Percentiles rank a stretch among this genome's conserved stretches.
Conservation (phyloP, 2,329 filamentous ascomycete species). For the Penicillium rolfsii region DNA sequence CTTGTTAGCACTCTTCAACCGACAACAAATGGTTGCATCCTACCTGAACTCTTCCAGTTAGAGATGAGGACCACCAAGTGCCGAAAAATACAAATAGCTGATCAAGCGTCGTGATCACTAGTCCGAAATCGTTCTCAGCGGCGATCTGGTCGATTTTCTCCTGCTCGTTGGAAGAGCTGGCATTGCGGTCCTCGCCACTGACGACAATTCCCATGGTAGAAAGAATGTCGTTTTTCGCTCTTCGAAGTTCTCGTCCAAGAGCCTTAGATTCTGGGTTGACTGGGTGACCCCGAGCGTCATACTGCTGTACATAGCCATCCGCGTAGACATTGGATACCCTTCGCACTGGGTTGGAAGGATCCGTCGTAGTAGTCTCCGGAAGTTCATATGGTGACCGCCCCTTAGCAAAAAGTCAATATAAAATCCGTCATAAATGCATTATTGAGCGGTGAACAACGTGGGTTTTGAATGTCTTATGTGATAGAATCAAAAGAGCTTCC, state of each 20-base stretch:
- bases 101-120: slow-evolving; percentile 47
- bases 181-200: slow-evolving; percentile 45
- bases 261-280: slow-evolving; percentile 48
- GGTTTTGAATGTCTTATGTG: background rate
- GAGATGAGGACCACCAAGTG: slow-evolving; percentile 47
- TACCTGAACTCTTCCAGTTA: slow-evolving; percentile 46
- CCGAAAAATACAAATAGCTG: slow-evolving; percentile 47
- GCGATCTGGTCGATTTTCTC: slow-evolving; percentile 44
- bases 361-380: slow-evolving; percentile 37
- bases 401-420: slow-evolving; percentile 35
- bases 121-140: slow-evolving; percentile 49
- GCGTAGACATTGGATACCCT: slow-evolving; percentile 37
- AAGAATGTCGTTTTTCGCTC: slow-evolving; percentile 56
- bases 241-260: slow-evolving; percentile 45
- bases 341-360: slow-evolving; percentile 26
- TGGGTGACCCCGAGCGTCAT: slow-evolving; percentile 53
- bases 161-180: slow-evolving; percentile 41
- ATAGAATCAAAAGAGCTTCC: background rate
- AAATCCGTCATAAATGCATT: background rate
- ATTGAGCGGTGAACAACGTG: background rate
- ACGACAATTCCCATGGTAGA: slow-evolving; percentile 54
- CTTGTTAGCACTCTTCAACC: background rate
- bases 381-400: slow-evolving; percentile 52
- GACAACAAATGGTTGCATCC: slow-evolving; percentile 6
- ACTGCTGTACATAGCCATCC: slow-evolving; percentile 52